Evolutionary conservation across 2,329 filamentous ascomycete species (phyloP).

Genomic region (Trichoderma sp.): DNA sequence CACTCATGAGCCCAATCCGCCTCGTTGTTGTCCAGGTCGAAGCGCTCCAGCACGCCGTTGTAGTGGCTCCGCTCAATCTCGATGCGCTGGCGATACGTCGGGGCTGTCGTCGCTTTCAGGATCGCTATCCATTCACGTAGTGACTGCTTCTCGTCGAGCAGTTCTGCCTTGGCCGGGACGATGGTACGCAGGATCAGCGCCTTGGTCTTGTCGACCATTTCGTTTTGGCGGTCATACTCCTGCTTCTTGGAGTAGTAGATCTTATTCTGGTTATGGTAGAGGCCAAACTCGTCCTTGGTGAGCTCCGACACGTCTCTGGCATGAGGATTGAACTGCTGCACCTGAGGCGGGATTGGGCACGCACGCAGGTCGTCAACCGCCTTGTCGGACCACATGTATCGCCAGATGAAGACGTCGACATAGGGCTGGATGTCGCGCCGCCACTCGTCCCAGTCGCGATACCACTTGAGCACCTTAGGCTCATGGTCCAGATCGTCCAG

Average conservation of each 20-base stretch:
- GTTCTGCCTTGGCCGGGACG: constrained; percentile 4
- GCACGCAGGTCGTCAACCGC: not conserved
- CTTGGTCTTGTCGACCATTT: constrained; percentile 9
- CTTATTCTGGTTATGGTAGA: constrained; percentile 10
- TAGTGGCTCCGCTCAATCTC: constrained; percentile 14
- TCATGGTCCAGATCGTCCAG: constrained; percentile 11
- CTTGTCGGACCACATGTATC: constrained; percentile 16
- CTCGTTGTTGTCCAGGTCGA: constrained; percentile 2
- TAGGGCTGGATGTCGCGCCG: constrained; percentile 9
- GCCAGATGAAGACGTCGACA: constrained; percentile 16
- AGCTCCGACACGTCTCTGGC: constrained; percentile 16
- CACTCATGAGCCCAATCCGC: constrained; percentile 18
- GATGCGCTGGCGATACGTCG: constrained; percentile 14
- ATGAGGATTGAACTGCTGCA: constrained; percentile 13
- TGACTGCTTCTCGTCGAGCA: constrained; percentile 2
- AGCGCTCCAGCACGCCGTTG: constrained; percentile 7
- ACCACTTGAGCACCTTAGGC: constrained; percentile 8
- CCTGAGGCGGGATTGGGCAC: constrained; percentile 4
- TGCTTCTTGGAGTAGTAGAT: constrained; percentile 12
- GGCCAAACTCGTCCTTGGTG: constrained; percentile 10
- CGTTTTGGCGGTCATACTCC: constrained; percentile 2
- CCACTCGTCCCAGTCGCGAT: constrained; percentile 18
- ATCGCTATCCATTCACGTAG: constrained; percentile 13
- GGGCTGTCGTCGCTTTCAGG: not conserved
- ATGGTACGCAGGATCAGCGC: constrained; percentile 8